Evolutionary conservation across 192 early-diverging fungal genomes (phyloP).

Genomic region (Coemansia sp.): DNA sequence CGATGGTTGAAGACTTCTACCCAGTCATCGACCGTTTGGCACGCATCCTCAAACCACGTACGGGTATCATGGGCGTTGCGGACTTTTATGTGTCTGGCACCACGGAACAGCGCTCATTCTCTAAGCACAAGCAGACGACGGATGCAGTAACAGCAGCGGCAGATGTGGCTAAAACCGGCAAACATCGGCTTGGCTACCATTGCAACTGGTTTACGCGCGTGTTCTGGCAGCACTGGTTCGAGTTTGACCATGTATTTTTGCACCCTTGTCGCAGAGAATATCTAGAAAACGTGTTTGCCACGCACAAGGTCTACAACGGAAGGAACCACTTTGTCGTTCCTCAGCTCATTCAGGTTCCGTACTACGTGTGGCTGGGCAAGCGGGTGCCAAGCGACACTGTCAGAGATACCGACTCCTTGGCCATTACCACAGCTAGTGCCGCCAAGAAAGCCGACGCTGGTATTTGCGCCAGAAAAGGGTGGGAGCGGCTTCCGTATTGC

Average conservation of each 20-base stretch:
- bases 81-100: conserved; percentile 77
- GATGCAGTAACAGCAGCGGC: no score
- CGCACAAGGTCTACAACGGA: conserved; percentile 71
- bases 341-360: conserved; percentile 75
- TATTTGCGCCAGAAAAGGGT: background rate
- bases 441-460: background rate
- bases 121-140: conserved; percentile 34
- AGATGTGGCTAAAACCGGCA: background rate
- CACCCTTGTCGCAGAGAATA: conserved; percentile 79
- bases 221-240: conserved; percentile 91
- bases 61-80: conserved; percentile 73
- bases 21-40: conserved; percentile 69
- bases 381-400: background rate
- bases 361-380: conserved; percentile 80
- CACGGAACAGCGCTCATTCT: background rate
- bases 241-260: conserved; percentile 80
- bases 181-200: conserved; percentile 56
- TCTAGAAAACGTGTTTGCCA: conserved; percentile 79
- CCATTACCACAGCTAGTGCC: background rate
- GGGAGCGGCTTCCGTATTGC: conserved; percentile 58
- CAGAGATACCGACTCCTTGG: background rate
- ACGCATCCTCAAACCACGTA: conserved; percentile 58
- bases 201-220: conserved; percentile 77
- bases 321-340: conserved; percentile 76
- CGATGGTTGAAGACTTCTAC: conserved; percentile 80